These are phyloP conservation scores for Gloeostereum incarnatum DNA, from an alignment of 768 basidiomycete genomes.

Conservation along the genomic window DNA sequence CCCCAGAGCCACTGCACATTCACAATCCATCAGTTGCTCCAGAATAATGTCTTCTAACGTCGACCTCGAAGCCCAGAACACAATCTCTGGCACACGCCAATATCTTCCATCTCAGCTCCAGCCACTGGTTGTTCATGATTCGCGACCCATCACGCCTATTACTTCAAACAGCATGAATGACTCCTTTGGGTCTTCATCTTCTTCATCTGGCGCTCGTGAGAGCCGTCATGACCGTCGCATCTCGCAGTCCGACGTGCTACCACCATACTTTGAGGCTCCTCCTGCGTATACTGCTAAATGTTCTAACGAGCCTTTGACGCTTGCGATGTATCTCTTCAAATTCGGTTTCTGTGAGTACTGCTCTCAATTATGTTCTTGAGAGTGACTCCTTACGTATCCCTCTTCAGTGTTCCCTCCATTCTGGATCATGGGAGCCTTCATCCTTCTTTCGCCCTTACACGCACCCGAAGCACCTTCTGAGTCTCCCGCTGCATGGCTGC, in stretches of 20 bases:
- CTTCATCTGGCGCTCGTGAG: conserved; percentile 23
- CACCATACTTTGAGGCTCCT: conserved; percentile 10
- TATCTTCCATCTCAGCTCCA: too few species aligned
- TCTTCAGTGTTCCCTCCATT: conserved; percentile 49
- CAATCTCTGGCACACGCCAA: too few species aligned
- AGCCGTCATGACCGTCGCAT: conserved; percentile 30
- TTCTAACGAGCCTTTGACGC: conserved; percentile 39
- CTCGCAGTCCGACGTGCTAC: conserved; percentile 14
- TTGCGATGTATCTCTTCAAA: conserved; percentile 53
- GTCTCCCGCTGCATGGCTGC: conserved; percentile 36
- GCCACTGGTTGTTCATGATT: too few species aligned
- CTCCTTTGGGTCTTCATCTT: conserved; percentile 27
- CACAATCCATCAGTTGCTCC: too few species aligned
- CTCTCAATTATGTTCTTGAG: not conserved
- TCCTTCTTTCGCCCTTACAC: conserved; percentile 44
- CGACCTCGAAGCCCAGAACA: too few species aligned
- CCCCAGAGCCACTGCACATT: too few species aligned
- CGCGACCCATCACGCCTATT: too few species aligned
- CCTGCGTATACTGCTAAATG: conserved; percentile 37
- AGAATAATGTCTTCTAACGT: too few species aligned
- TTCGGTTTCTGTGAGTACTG: conserved; percentile 49
- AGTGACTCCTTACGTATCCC: conserved; percentile 5
- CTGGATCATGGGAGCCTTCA: conserved; percentile 50
- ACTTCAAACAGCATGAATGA: conserved; percentile 18
- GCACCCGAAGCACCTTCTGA: conserved; percentile 21